Evolutionary conservation across 768 basidiomycete genomes (phyloP).

Genomic region (Boletus rubropictus): DNA sequence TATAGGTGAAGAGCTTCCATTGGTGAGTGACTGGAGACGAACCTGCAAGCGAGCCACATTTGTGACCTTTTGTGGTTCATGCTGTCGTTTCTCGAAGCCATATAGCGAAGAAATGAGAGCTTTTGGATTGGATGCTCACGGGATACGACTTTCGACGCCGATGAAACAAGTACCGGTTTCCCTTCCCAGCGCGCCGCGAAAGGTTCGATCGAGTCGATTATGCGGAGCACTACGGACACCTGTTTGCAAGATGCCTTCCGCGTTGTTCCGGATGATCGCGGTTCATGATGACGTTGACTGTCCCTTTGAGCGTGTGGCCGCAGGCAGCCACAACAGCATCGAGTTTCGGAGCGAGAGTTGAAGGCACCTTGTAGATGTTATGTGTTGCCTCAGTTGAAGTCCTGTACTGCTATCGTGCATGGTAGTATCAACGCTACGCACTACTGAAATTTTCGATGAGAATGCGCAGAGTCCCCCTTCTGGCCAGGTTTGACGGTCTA

Average conservation of each 20-base stretch:
- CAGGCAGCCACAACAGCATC: slow-evolving; percentile 30
- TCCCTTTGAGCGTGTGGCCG: slow-evolving; percentile 6
- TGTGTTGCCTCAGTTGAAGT: slow-evolving; percentile 5
- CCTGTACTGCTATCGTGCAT: slow-evolving; percentile 14
- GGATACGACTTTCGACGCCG: slow-evolving; percentile 17
- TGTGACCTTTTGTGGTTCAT: background rate
- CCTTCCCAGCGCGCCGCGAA: slow-evolving; percentile 25
- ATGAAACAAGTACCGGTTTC: slow-evolving; percentile 14
- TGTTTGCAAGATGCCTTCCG: slow-evolving; percentile 18
- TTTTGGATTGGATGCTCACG: background rate
- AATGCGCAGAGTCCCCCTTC: background rate
- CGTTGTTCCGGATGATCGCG: slow-evolving; percentile 25
- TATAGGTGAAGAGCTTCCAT: background rate
- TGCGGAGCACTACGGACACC: slow-evolving; percentile 3
- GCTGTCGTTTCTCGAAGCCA: slow-evolving; percentile 10
- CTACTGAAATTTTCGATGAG: background rate
- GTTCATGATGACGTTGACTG: slow-evolving; percentile 3
- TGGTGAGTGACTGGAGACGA: slow-evolving; percentile 16
- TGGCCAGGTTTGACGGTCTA: no score
- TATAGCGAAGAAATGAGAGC: background rate
- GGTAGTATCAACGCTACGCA: background rate
- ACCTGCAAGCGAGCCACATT: slow-evolving; percentile 2
- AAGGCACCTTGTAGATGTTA: background rate
- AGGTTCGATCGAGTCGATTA: slow-evolving; percentile 17
- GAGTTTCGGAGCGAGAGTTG: slow-evolving; percentile 33